These are phyloP conservation scores for Secale cereale DNA, from an alignment of 176 grass and related monocot species.

Conservation along the genomic window DNA sequence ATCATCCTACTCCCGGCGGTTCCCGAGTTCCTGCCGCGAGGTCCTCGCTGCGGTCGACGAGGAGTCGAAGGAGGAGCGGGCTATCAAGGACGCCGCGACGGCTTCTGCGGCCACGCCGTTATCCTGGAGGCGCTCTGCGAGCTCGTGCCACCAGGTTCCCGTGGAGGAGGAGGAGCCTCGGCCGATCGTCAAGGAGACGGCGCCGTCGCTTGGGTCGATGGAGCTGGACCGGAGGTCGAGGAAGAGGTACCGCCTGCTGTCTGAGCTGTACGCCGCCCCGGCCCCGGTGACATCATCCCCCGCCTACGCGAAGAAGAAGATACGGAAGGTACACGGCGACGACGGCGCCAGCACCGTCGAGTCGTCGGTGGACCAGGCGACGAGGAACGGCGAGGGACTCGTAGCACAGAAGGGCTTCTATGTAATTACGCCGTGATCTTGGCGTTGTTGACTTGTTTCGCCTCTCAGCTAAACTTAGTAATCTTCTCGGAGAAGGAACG, in stretches of 20 bases:
- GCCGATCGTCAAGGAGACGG: background rate
- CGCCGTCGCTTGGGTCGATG: background rate
- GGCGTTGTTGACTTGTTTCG: too few relatives aligned
- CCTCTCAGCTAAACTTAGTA: too few relatives aligned
- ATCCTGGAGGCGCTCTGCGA: constrained; percentile 46
- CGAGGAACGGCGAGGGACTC: background rate
- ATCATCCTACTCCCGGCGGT: constrained; percentile 27
- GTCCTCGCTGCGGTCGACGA: background rate
- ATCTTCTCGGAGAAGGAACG: background rate
- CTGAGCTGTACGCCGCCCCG: constrained; percentile 49
- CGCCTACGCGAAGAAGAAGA: constrained; percentile 23
- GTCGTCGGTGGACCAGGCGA: background rate
- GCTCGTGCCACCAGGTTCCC: background rate
- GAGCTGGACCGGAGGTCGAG: constrained; percentile 31
- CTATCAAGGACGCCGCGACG: background rate
- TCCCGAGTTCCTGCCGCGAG: constrained; percentile 7
- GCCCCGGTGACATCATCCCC: background rate
- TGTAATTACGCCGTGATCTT: constrained; percentile 16
- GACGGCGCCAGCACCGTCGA: background rate
- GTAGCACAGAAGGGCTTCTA: background rate
- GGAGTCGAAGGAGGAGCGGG: background rate
- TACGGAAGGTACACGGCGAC: background rate
- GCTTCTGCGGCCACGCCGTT: background rate
- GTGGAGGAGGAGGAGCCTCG: background rate
- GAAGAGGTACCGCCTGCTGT: constrained; percentile 41